A percentile compares a stretch with the other conserved stretches of the same genome.
Evolutionary conservation across 495 filamentous ascomycete species (phyloP).

Genomic region (Xylaria intraflava): DNA sequence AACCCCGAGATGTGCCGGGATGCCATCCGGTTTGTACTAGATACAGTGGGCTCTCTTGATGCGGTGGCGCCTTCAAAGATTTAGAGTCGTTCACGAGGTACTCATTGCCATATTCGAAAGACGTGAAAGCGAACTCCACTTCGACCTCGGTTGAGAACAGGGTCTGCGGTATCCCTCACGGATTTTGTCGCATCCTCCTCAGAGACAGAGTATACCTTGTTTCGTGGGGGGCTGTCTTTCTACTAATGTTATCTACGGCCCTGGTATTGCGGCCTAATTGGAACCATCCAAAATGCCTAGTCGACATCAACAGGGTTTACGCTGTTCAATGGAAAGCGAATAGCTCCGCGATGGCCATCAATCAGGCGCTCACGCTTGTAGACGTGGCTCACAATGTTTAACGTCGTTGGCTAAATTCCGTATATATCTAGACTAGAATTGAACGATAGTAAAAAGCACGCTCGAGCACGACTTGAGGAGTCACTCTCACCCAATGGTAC

Average conservation of each 20-base stretch:
- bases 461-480: slow-evolving; percentile 81
- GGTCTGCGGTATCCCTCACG: slow-evolving; percentile 34
- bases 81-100: slow-evolving; percentile 26
- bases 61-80: slow-evolving; percentile 14
- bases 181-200: slow-evolving; percentile 47
- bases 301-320: slow-evolving; percentile 61
- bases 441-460: slow-evolving; percentile 60
- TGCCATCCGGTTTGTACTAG: slow-evolving; percentile 58
- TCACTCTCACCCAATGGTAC: slow-evolving; percentile 43
- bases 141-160: slow-evolving; percentile 30
- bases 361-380: slow-evolving; percentile 67
- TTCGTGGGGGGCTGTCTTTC: slow-evolving; percentile 45
- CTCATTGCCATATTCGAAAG: slow-evolving; percentile 24
- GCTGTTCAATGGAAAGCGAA: slow-evolving; percentile 45
- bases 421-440: slow-evolving; percentile 45
- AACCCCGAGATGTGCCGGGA: slow-evolving; percentile 66
- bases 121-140: slow-evolving; percentile 28
- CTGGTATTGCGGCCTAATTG: slow-evolving; percentile 32
- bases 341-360: slow-evolving; percentile 58
- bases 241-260: slow-evolving; percentile 42
- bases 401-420: slow-evolving; percentile 40
- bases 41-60: slow-evolving; percentile 35
- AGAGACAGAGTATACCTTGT: slow-evolving; percentile 35
- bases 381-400: slow-evolving; percentile 67
- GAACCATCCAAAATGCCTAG: slow-evolving; percentile 32